Conservation (phyloP, 805 yeast species). For the Saccharomyces eubayanus region DNA sequence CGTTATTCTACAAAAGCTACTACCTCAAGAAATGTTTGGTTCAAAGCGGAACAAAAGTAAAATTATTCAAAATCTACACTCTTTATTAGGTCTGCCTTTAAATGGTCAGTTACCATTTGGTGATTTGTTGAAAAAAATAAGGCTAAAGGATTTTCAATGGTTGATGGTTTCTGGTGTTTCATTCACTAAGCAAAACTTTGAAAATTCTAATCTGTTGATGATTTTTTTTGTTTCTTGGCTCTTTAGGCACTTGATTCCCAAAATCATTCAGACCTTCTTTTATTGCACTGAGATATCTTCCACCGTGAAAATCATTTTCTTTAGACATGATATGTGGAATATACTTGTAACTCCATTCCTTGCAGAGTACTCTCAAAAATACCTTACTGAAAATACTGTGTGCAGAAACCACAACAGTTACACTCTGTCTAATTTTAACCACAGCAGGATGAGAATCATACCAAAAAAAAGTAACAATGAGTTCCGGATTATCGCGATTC, state of each 20-base stretch:
- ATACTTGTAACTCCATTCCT: slow-evolving; percentile 36
- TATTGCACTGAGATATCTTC: slow-evolving; percentile 55
- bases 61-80: slow-evolving; percentile 33
- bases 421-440: slow-evolving; percentile 16
- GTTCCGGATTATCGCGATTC: slow-evolving; percentile 54
- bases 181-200: slow-evolving; percentile 37
- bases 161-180: slow-evolving; percentile 30
- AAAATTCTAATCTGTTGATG: slow-evolving; percentile 33
- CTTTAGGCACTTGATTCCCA: slow-evolving; percentile 38
- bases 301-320: slow-evolving; percentile 37
- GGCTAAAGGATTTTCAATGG: slow-evolving; percentile 47
- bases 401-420: slow-evolving; percentile 20
- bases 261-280: slow-evolving; percentile 46
- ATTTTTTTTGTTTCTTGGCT: slow-evolving; percentile 50
- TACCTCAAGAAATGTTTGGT: slow-evolving; percentile 51
- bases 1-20: slow-evolving; percentile 37
- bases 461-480: slow-evolving; percentile 48
- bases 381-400: slow-evolving; percentile 24
- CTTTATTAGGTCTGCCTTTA: slow-evolving; percentile 33
- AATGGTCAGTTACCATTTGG: slow-evolving; percentile 31
- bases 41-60: slow-evolving; percentile 38
- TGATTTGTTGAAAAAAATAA: slow-evolving; percentile 27
- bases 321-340: slow-evolving; percentile 54
- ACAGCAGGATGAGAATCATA: slow-evolving; percentile 42
- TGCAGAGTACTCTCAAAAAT: slow-evolving; percentile 34